Evolutionary conservation across 1,139 yeast genomes (phyloP).

Genomic region (Debaryomyces nepalensis): DNA sequence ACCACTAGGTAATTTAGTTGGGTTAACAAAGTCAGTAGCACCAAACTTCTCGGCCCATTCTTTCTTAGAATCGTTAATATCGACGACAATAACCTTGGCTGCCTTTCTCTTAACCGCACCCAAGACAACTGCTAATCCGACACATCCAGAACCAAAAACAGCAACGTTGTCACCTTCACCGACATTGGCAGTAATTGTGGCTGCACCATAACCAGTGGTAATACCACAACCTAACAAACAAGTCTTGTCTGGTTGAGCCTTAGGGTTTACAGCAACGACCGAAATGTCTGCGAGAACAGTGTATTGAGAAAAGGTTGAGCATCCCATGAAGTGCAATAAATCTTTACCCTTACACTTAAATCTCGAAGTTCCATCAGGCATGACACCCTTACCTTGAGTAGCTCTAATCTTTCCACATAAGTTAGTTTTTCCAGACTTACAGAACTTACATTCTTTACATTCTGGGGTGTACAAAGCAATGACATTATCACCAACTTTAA

Average conservation of each 20-base stretch:
- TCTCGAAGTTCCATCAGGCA: constrained; percentile 92
- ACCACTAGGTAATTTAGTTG: constrained; percentile 72
- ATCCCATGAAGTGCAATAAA: constrained; percentile 93
- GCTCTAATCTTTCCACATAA: constrained; percentile 89
- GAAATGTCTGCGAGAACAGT: constrained; percentile 98
- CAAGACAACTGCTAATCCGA: constrained; percentile 93
- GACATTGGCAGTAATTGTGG: constrained; percentile 90
- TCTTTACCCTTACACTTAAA: constrained; percentile 84
- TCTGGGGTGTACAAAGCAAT: constrained; percentile 95
- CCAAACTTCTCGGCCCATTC: constrained; percentile 90
- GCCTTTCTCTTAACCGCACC: constrained; percentile 90
- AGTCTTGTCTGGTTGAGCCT: constrained; percentile 83
- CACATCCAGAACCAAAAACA: constrained; percentile 96
- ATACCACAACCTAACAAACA: constrained; percentile 98
- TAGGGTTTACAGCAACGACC: constrained; percentile 87
- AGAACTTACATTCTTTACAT: constrained; percentile 93
- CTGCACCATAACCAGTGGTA: constrained; percentile 98
- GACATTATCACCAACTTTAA: constrained; percentile 87
- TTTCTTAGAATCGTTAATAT: constrained; percentile 81
- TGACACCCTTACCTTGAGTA: constrained; percentile 35
- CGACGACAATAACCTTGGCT: constrained; percentile 80
- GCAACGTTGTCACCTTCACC: constrained; percentile 94
- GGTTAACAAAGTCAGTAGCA: constrained; percentile 93
- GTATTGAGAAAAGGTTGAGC: constrained; percentile 94
- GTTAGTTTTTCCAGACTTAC: constrained; percentile 94